phyloP scores from a whole-genome alignment of 345 rosid species.

The Boechera retrofracta region DNA sequence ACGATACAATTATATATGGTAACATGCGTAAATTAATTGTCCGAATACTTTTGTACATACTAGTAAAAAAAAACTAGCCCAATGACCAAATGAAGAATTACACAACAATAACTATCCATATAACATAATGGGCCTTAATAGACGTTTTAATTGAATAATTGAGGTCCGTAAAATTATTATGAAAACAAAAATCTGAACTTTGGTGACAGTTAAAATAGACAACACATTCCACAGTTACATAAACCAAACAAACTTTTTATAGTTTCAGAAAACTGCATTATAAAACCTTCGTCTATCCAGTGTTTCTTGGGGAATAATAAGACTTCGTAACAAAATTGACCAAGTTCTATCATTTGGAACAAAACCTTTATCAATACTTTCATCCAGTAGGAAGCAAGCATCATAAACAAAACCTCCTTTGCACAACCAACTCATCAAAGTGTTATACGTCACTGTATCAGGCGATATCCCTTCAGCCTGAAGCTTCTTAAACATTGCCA shows the following conservation, averaged over 20 bases:
- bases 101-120: conserved; percentile 1
- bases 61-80: neutral
- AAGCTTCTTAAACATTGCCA: conserved; percentile 64
- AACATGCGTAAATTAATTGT: neutral
- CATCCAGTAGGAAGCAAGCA: conserved; percentile 62
- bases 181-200: no score
- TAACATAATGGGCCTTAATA: neutral
- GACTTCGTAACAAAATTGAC: conserved; percentile 61
- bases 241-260: conserved; percentile 9
- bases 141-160: neutral
- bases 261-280: conserved; percentile 15
- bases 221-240: conserved; percentile 9
- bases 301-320: conserved; percentile 34
- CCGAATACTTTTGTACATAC: neutral
- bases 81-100: neutral
- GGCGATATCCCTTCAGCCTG: conserved; percentile 73
- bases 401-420: conserved; percentile 61
- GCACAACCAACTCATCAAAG: conserved; percentile 77
- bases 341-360: conserved; percentile 72
- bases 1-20: neutral
- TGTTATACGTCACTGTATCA: conserved; percentile 79
- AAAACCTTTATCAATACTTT: conserved; percentile 61
- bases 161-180: neutral
- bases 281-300: conserved; percentile 26
- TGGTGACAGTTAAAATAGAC: neutral